Conservation (phyloP, 176 grass and related monocot genomes). For the Triticum dicoccoides region DNA sequence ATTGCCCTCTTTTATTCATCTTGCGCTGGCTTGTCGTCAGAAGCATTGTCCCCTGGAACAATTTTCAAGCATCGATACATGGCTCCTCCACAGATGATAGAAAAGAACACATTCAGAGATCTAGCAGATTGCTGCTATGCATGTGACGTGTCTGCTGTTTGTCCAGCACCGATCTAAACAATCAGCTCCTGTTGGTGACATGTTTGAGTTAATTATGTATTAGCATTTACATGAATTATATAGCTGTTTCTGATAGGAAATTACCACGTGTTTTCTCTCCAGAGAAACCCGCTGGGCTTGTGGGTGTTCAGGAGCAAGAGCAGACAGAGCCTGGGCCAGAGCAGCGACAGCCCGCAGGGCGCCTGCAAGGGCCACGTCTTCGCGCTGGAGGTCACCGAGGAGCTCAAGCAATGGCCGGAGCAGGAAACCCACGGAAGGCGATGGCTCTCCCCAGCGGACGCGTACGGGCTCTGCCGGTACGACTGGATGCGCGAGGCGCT, state of each 20-base stretch:
- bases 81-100: not conserved
- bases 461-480: slow-evolving; percentile 72
- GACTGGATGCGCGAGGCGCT: slow-evolving; percentile 97
- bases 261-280: not conserved
- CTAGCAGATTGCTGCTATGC: slow-evolving; percentile 24
- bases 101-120: slow-evolving; percentile 9
- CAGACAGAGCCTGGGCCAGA: slow-evolving; percentile 58
- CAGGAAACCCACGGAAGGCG: slow-evolving; percentile 56
- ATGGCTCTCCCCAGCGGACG: slow-evolving; percentile 64
- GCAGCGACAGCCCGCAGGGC: slow-evolving; percentile 49
- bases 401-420: slow-evolving; percentile 71
- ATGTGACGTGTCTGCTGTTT: slow-evolving; percentile 50
- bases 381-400: slow-evolving; percentile 77
- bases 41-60: no score
- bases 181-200: not conserved
- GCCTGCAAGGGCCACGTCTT: slow-evolving; percentile 89
- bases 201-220: not conserved
- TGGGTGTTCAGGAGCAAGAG: slow-evolving; percentile 97
- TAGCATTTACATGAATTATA: not conserved
- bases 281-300: slow-evolving; percentile 56
- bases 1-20: slow-evolving; percentile 33
- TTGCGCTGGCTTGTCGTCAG: not conserved
- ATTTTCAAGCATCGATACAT: not conserved
- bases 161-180: slow-evolving; percentile 4
- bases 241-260: not conserved